Conservation (phyloP, 352 stramenopile genomes). For the Pythium utonaiense region DNA sequence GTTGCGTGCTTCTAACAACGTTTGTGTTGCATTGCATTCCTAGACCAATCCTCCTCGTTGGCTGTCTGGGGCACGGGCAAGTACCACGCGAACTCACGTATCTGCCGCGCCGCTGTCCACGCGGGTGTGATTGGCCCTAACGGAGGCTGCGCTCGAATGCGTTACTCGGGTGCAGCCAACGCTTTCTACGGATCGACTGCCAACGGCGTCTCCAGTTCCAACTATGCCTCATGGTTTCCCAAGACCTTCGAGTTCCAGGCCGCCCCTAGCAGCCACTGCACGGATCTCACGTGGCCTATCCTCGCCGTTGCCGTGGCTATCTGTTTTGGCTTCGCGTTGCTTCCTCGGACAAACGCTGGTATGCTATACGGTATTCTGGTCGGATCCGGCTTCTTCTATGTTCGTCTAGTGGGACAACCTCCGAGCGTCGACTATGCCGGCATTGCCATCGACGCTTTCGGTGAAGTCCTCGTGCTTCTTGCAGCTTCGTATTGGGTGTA, state of each 20-base stretch:
- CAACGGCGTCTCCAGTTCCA: conserved; percentile 45
- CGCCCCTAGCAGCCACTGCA: conserved; percentile 49
- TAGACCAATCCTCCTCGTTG: conserved; percentile 66
- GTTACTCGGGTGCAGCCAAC: conserved; percentile 43
- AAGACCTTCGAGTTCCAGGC: conserved; percentile 78
- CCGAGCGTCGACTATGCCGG: conserved; percentile 51
- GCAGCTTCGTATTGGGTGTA: conserved; percentile 46
- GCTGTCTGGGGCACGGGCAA: conserved; percentile 61
- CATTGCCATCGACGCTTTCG: conserved; percentile 47
- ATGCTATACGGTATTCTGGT: conserved; percentile 58
- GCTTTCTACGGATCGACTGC: conserved; percentile 42
- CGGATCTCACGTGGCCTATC: conserved; percentile 75
- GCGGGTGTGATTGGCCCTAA: conserved; percentile 63
- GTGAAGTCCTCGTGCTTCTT: conserved; percentile 64
- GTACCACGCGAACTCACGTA: conserved; percentile 75
- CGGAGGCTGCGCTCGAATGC: conserved; percentile 65
- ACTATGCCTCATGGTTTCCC: conserved; percentile 74
- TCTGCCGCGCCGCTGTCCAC: conserved; percentile 78
- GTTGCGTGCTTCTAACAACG: neutral
- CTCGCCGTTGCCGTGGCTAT: conserved; percentile 35
- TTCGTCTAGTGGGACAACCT: conserved; percentile 57
- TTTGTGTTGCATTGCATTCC: neutral
- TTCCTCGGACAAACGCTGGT: conserved; percentile 35
- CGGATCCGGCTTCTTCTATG: conserved; percentile 72
- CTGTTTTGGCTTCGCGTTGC: conserved; percentile 43